Percentiles rank a stretch among this genome's conserved stretches.
Evolutionary conservation across 2,329 filamentous ascomycete species (phyloP).

Genomic region (Ascochyta fabae): DNA sequence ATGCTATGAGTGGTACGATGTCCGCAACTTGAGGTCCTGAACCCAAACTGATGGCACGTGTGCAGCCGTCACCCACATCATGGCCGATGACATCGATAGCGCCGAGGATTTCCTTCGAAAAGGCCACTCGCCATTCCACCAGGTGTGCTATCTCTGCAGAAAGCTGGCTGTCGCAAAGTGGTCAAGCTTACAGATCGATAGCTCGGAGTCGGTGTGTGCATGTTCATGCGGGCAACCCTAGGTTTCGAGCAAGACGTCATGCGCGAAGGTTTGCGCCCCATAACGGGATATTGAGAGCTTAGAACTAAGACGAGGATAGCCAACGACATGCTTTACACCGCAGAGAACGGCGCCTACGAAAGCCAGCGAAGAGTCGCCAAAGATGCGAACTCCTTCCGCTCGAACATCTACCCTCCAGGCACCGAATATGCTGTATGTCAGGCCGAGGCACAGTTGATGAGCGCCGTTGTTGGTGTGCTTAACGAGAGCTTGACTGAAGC

Average conservation of each 20-base stretch:
- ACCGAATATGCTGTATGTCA: slow-evolving; percentile 86
- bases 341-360: slow-evolving; percentile 76
- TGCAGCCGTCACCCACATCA: slow-evolving; percentile 71
- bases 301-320: slow-evolving; percentile 56
- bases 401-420: slow-evolving; percentile 77
- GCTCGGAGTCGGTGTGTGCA: slow-evolving; percentile 79
- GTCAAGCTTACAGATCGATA: slow-evolving; percentile 48
- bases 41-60: slow-evolving; percentile 34
- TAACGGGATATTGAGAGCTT: background rate
- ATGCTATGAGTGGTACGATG: slow-evolving; percentile 55
- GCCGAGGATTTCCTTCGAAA: slow-evolving; percentile 76
- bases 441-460: slow-evolving; percentile 87
- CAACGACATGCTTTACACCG: slow-evolving; percentile 71
- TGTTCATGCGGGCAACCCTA: slow-evolving; percentile 84
- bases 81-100: slow-evolving; percentile 88
- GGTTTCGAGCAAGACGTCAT: slow-evolving; percentile 94
- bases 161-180: background rate
- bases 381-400: slow-evolving; percentile 62
- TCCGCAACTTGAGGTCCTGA: slow-evolving; percentile 5
- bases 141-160: slow-evolving; percentile 51
- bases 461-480: slow-evolving; percentile 83
- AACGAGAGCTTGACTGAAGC: slow-evolving; percentile 93
- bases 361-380: slow-evolving; percentile 79
- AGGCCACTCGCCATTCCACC: slow-evolving; percentile 85
- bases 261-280: slow-evolving; percentile 64